phyloP scores from a whole-genome alignment of 371 early-diverging fungal genomes.

The Actinomucor elegans region DNA sequence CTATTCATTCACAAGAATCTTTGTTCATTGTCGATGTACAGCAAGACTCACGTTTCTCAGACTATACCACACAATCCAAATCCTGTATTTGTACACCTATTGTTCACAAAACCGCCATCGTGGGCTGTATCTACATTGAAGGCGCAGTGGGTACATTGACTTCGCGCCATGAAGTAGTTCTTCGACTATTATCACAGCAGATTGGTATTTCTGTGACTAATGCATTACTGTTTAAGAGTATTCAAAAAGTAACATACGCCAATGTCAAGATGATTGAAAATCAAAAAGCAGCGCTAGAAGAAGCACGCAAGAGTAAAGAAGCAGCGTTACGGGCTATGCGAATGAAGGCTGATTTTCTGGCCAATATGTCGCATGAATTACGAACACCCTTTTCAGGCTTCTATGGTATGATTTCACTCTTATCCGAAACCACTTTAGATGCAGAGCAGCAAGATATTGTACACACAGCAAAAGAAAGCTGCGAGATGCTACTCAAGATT shows the following conservation, averaged over 20 bases:
- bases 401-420: constrained; percentile 60
- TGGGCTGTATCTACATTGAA: constrained; percentile 64
- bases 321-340: constrained; percentile 52
- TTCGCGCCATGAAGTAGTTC: constrained; percentile 49
- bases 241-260: constrained; percentile 46
- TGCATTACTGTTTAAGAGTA: constrained; percentile 54
- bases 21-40: constrained; percentile 39
- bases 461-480: constrained; percentile 58
- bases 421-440: constrained; percentile 56
- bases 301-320: constrained; percentile 52
- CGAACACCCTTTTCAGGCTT: constrained; percentile 64
- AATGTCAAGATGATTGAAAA: constrained; percentile 54
- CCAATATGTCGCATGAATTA: constrained; percentile 65
- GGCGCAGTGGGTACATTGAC: constrained; percentile 52
- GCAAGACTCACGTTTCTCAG: constrained; percentile 45
- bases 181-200: constrained; percentile 57
- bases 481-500: constrained; percentile 54
- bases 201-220: constrained; percentile 64
- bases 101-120: constrained; percentile 52
- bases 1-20: constrained; percentile 41
- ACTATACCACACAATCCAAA: constrained; percentile 30
- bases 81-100: constrained; percentile 62
- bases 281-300: constrained; percentile 50
- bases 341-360: constrained; percentile 55
- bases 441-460: constrained; percentile 63